Base-by-base conservation (phyloP, 2,329 filamentous ascomycete genomes). In the Botryotinia globosa region DNA sequence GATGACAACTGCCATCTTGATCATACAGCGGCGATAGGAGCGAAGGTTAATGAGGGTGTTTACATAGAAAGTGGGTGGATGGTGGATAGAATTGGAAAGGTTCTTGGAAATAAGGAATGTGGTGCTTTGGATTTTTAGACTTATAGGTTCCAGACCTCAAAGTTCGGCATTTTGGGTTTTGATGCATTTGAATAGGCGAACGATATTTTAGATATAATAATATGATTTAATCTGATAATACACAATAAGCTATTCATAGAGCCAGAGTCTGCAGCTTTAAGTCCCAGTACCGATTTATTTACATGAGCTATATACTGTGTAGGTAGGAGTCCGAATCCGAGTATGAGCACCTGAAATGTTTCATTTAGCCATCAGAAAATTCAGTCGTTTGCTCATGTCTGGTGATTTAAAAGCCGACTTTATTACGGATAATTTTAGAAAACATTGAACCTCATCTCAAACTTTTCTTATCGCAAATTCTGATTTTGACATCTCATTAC, bases 21-120 rank as follows among this genome's bases (percentile, higher is more conserved):
- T 71, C 74, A 75, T 65, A 71, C 68, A 39, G 73, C 69, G 14
- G 67, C 70, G 16, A 74, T 73, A 56, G 74, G 73, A 20, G 61
- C 66, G 34, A 61, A 32, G 48, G 72, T 68, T 14, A 73, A 75
- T 32, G 72, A 67, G 9, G 72, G 72, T 22, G 73, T 74, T 58
- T 48, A 70, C 7, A 74, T 75, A 44, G 72, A 72, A 51, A 75
- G 73, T 64, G 75, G 75, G 39, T 76, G 75, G 75, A 76, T 76
- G 70, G 34, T 75, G 16, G 75, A 75, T 10, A 66, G 75, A 54
- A 73, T 76, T 39, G 32, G 44, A n/a, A 64, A 71, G 64, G 39
- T 45, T 48, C 58, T 74, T 45, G 45, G 20, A 45, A 51, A 69
- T 54, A 72, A 62, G n/a, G 42, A 71, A 29, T 75, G 74, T 39